Conservation (phyloP, 306 rosid species). For the Casuarina glauca region DNA sequence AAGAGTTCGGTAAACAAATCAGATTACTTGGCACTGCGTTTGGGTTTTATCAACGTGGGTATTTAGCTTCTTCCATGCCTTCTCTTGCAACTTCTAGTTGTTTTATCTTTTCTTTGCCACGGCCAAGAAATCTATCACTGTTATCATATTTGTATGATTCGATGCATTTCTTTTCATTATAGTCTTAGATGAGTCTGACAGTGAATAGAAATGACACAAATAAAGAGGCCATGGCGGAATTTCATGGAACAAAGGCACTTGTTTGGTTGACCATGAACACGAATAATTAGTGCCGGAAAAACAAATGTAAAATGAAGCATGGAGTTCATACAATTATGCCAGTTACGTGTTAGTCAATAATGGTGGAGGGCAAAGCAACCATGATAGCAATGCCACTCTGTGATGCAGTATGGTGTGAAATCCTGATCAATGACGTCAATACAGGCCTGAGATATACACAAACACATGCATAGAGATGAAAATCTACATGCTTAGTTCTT, state of each 20-base stretch:
- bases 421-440: too few species aligned
- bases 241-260: not conserved
- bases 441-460: too few species aligned
- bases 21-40: constrained; percentile 91
- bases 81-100: not conserved
- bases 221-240: not conserved
- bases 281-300: not conserved
- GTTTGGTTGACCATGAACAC: not conserved
- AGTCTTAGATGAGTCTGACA: not conserved
- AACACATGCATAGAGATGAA: too few species aligned
- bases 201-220: not conserved
- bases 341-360: not conserved
- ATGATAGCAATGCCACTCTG: not conserved
- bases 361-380: not conserved
- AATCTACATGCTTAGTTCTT: too few species aligned
- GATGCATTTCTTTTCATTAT: not conserved
- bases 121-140: not conserved
- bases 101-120: constrained; percentile 10
- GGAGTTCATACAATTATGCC: not conserved
- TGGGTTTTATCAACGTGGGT: constrained; percentile 86
- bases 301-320: not conserved
- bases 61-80: constrained; percentile 16
- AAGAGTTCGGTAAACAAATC: constrained; percentile 78
- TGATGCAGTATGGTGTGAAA: not conserved
- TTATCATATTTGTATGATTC: not conserved